These are phyloP conservation scores for Axilococcus clingmanii DNA, from an alignment of 139 green algal species.

Conservation along the genomic window DNA sequence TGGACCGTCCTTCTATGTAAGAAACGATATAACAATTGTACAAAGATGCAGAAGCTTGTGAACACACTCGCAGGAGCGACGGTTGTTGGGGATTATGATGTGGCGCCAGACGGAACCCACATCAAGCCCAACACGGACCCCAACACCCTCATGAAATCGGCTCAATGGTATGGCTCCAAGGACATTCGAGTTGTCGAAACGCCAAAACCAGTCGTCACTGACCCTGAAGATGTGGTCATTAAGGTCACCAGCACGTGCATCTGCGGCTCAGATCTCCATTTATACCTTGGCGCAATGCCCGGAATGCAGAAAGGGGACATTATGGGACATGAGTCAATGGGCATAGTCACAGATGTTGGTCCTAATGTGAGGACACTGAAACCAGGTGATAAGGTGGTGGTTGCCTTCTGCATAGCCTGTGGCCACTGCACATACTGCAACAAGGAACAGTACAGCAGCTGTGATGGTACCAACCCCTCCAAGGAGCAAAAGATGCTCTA, in stretches of 20 bases:
- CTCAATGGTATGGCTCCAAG: not conserved
- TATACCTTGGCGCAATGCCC: slow-evolving; percentile 51
- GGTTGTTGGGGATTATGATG: too few relatives aligned
- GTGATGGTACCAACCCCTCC: slow-evolving; percentile 38
- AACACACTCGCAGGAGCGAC: too few relatives aligned
- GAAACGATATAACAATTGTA: too few relatives aligned
- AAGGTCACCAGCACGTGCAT: slow-evolving; percentile 53
- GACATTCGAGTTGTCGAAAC: not conserved
- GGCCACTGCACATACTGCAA: slow-evolving; percentile 52
- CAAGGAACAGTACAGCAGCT: slow-evolving; percentile 27
- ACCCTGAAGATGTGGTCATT: slow-evolving; percentile 54
- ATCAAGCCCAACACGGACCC: not conserved
- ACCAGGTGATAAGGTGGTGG: slow-evolving; percentile 55
- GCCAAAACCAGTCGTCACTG: not conserved
- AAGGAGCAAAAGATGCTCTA: slow-evolving; percentile 34
- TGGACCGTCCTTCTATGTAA: too few relatives aligned
- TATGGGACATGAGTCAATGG: slow-evolving; percentile 42
- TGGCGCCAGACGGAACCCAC: too few relatives aligned
- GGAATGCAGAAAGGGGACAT: slow-evolving; percentile 46
- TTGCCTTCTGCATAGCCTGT: slow-evolving; percentile 63
- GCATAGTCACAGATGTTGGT: slow-evolving; percentile 26
- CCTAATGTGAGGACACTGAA: slow-evolving; percentile 29
- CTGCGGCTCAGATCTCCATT: slow-evolving; percentile 66
- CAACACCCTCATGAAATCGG: not conserved
- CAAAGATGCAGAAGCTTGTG: too few relatives aligned